Conservation (phyloP, 75 land plant genomes). For the Selaginella tamariscina region DNA sequence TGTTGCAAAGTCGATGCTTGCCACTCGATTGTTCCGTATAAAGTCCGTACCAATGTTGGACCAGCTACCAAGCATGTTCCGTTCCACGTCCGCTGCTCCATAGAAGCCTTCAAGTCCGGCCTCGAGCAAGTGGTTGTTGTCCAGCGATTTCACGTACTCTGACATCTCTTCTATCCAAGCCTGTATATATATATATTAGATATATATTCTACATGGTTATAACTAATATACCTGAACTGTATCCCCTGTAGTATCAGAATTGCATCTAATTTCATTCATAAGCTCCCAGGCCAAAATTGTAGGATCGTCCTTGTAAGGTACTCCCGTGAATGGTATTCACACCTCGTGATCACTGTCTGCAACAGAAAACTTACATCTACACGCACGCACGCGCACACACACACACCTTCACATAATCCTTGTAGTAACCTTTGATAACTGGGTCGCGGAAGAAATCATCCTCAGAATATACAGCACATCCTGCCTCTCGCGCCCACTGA, state of each 20-base stretch:
- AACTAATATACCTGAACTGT: not conserved
- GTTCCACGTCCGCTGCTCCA: not conserved
- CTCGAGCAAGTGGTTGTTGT: slow-evolving; percentile 8
- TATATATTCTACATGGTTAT: not conserved
- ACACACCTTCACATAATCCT: slow-evolving; percentile 4
- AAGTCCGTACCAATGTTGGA: not conserved
- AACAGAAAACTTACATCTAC: not conserved
- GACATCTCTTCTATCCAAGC: slow-evolving; percentile 5
- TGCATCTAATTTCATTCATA: not conserved
- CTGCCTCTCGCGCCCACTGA: slow-evolving; percentile 1
- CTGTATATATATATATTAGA: not conserved
- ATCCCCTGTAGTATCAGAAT: slow-evolving; percentile 2
- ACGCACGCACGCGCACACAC: not conserved
- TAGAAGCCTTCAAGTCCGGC: slow-evolving; percentile 7
- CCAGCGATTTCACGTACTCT: slow-evolving; percentile 1
- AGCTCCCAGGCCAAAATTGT: slow-evolving; percentile 12
- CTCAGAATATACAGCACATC: not conserved
- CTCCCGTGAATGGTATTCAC: slow-evolving; percentile 7
- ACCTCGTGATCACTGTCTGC: not conserved
- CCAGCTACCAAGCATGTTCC: not conserved
- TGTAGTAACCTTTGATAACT: slow-evolving; percentile 1
- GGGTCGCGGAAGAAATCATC: not conserved
- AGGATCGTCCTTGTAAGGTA: slow-evolving; percentile 5
- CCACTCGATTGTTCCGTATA: not conserved
- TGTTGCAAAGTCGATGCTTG: slow-evolving; percentile 8